A percentile compares a stretch with the other conserved stretches of the same genome.
phyloP scores from a whole-genome alignment of 306 rosid genomes.

The Cicer bijugum region DNA sequence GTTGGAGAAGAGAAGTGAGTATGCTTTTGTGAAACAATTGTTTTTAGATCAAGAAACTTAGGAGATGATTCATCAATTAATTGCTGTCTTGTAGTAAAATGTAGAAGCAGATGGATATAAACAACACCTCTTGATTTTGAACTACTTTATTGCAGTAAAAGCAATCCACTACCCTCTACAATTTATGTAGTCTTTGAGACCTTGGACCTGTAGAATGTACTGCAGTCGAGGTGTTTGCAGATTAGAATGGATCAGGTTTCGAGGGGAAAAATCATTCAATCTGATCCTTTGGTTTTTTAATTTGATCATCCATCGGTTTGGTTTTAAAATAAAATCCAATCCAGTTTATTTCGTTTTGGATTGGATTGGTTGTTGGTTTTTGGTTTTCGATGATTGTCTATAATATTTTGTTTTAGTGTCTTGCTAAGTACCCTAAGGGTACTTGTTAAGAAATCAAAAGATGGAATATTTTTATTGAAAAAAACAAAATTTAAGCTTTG shows the following conservation, averaged over 20 bases:
- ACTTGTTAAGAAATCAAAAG: too few relatives aligned
- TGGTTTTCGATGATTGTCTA: too few relatives aligned
- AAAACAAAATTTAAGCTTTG: too few relatives aligned
- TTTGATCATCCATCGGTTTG: background rate
- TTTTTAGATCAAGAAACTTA: conserved; percentile 18
- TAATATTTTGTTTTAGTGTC: too few relatives aligned
- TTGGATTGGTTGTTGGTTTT: too few relatives aligned
- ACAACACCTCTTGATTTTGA: conserved; percentile 9
- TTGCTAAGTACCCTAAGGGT: too few relatives aligned
- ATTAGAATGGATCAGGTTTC: background rate
- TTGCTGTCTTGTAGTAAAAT: conserved; percentile 10
- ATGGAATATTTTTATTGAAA: too few relatives aligned
- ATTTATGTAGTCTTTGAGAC: conserved; percentile 17
- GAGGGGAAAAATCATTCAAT: background rate
- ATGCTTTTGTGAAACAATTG: conserved; percentile 28
- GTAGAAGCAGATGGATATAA: background rate
- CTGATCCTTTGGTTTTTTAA: background rate
- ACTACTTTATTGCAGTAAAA: background rate
- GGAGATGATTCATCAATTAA: conserved; percentile 34
- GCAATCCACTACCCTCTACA: conserved; percentile 14
- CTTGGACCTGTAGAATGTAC: background rate
- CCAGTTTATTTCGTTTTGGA: background rate
- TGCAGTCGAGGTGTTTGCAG: background rate
- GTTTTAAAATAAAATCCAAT: background rate
- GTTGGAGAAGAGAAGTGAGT: conserved; percentile 8